A percentile compares a stretch with the other conserved stretches of the same genome.
Conservation (phyloP, 192 early-diverging fungal genomes). For the Coemansia sp. region DNA sequence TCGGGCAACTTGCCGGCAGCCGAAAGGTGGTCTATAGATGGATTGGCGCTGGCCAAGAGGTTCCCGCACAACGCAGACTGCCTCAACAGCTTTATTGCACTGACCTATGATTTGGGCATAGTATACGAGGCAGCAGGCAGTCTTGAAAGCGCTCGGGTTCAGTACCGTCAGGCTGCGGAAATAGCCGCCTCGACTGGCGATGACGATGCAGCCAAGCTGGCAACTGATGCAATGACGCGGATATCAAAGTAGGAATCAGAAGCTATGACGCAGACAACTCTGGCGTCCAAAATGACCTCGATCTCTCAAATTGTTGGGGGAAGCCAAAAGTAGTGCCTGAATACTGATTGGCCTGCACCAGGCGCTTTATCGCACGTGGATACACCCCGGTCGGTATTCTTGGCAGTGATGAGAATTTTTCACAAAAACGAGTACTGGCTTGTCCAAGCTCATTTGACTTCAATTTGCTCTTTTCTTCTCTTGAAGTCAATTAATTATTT, state of each 20-base stretch:
- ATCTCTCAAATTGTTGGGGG: neutral
- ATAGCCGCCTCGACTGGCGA: conserved; percentile 31
- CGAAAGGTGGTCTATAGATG: conserved; percentile 41
- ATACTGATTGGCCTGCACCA: conserved; percentile 4
- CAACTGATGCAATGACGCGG: conserved; percentile 25
- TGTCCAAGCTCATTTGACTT: neutral
- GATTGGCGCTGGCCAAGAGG: conserved; percentile 40
- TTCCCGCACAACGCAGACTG: conserved; percentile 49
- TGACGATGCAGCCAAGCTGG: conserved; percentile 22
- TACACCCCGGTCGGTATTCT: conserved; percentile 3
- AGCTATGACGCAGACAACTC: too few species aligned
- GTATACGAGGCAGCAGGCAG: conserved; percentile 48
- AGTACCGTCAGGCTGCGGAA: conserved; percentile 46
- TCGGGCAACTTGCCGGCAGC: conserved; percentile 29
- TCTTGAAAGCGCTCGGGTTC: conserved; percentile 35
- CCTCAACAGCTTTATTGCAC: conserved; percentile 49
- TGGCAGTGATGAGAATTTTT: neutral
- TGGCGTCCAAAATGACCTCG: neutral
- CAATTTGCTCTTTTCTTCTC: conserved; percentile 4
- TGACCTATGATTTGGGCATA: conserved; percentile 43
- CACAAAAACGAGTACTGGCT: neutral
- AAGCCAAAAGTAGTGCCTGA: neutral
- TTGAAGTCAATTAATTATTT: conserved; percentile 9
- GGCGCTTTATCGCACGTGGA: conserved; percentile 10
- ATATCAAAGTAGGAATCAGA: neutral